Base-by-base conservation (phyloP, 2,329 filamentous ascomycete species). In the Thyridium curvatum region DNA sequence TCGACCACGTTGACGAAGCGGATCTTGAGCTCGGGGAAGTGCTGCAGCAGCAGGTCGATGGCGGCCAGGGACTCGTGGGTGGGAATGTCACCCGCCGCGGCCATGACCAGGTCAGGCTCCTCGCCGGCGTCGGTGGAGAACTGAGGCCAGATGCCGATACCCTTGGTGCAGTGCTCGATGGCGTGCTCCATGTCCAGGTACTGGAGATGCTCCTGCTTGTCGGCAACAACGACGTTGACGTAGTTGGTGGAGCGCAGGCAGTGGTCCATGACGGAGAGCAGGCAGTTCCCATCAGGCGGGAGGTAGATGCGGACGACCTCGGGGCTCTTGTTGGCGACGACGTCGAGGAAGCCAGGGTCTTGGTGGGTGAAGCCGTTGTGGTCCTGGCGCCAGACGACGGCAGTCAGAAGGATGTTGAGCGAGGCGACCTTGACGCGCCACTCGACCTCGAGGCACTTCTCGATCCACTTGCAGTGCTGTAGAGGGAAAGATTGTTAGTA, bases 311-410 rank as follows among this genome's bases (percentile, higher is more conserved):
- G 81, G 13, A 87, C 84, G 4, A 89, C 82, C 49, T 88, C 82
- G 8, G 85, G 84, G 47, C 77, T 83, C 66, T 89, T 89, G 67
- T 90, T 89, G 48, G 79, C 80, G 3, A 90, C 75, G 0, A 89
- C 81, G 47, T 88, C 84, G 12, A 90, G 72, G 71, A 90, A 90
- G 30, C 84, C 84, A 0, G 84, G 85, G 47, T 88, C 84, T 56
- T 89, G 84, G 55, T 89, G 84, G 0, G 83, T 88, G 64, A 90
- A 90, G 29, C 85, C 85, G 52, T 89, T 90, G 68, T 89, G 85
- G 48, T 89, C 85, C 65, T 89, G 85, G 51, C 85, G 69, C 85
- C 84, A 89, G 41, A 89, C 84, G 8, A 86, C 85, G 2, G 82
- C 79, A 1, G 85, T 89, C 39, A 89, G 71, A 12, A 90, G 72